Evolutionary conservation across 1,139 yeast genomes (phyloP).

Genomic region (Kodamaea arcana): DNA sequence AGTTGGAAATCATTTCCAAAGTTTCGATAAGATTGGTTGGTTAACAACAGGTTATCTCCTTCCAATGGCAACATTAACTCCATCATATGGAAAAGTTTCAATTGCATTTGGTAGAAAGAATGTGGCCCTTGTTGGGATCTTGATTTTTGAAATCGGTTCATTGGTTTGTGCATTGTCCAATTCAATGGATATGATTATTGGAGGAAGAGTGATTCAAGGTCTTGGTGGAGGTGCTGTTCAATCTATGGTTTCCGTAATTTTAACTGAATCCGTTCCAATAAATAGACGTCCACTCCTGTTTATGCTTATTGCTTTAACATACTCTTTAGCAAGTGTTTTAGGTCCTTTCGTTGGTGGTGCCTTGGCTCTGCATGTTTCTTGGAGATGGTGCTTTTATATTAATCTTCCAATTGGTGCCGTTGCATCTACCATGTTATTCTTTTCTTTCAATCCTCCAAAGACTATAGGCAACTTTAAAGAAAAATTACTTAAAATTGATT

Average conservation of each 20-base stretch:
- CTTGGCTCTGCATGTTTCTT: slow-evolving; percentile 35
- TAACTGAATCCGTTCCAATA: slow-evolving; percentile 20
- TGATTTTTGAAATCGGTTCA: slow-evolving; percentile 19
- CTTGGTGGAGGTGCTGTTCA: slow-evolving; percentile 20
- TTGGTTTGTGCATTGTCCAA: slow-evolving; percentile 16
- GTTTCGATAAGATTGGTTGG: slow-evolving; percentile 20
- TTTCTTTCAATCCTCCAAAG: slow-evolving; percentile 54
- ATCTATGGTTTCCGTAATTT: slow-evolving; percentile 16
- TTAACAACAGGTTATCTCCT: slow-evolving; percentile 18
- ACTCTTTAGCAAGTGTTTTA: slow-evolving; percentile 18
- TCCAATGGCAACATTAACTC: slow-evolving; percentile 19
- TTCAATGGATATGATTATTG: slow-evolving; percentile 21
- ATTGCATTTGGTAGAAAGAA: slow-evolving; percentile 20
- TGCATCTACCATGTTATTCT: slow-evolving; percentile 41
- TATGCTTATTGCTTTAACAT: slow-evolving; percentile 17
- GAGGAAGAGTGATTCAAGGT: slow-evolving; percentile 21
- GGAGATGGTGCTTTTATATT: slow-evolving; percentile 80
- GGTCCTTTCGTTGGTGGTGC: slow-evolving; percentile 26
- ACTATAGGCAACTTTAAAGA: slow-evolving; percentile 34
- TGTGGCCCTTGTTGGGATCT: slow-evolving; percentile 15
- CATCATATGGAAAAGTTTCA: slow-evolving; percentile 20
- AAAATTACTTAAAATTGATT: slow-evolving; percentile 44
- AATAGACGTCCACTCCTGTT: slow-evolving; percentile 15
- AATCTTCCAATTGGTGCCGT: slow-evolving; percentile 66
- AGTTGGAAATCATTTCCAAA: slow-evolving; percentile 17